These are phyloP conservation scores for Malus hybrid DNA, from an alignment of 331 rosid species.

Conservation along the genomic window DNA sequence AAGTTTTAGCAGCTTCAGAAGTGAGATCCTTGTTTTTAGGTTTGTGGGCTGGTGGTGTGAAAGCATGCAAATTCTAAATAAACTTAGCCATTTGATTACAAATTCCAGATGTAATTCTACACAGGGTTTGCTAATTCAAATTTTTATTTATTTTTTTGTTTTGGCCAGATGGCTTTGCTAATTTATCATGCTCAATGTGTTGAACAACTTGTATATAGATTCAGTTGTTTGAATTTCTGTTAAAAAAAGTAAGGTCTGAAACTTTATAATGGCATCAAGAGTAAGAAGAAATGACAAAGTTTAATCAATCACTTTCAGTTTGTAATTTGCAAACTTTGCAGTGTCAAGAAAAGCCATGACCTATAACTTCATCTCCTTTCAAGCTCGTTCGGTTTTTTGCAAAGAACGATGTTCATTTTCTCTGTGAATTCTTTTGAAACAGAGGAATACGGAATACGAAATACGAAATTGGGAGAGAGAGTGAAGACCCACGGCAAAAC, in stretches of 20 bases:
- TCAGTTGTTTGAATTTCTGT: background rate
- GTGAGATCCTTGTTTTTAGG: too few relatives aligned
- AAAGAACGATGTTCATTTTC: background rate
- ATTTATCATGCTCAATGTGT: background rate
- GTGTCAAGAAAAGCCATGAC: background rate
- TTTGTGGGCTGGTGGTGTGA: too few relatives aligned
- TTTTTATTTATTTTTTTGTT: too few relatives aligned
- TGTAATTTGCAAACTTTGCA: background rate
- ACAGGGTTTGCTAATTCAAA: too few relatives aligned
- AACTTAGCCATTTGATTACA: too few relatives aligned
- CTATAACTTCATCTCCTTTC: background rate
- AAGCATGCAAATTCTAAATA: too few relatives aligned
- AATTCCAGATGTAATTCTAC: too few relatives aligned
- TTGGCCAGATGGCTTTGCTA: background rate
- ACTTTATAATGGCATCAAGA: background rate
- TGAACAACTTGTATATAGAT: background rate
- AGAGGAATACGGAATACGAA: background rate
- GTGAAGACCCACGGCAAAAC: too few relatives aligned
- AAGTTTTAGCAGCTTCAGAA: too few relatives aligned
- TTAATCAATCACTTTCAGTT: background rate
- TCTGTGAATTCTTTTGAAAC: background rate
- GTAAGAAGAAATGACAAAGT: background rate
- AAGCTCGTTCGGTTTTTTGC: background rate
- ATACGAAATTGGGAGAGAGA: too few relatives aligned
- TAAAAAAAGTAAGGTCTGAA: background rate